Evolutionary conservation across 768 basidiomycete species (phyloP), one percentile per base, ranked within the genome.

Genomic region (Termitomyces eurrhizus): DNA sequence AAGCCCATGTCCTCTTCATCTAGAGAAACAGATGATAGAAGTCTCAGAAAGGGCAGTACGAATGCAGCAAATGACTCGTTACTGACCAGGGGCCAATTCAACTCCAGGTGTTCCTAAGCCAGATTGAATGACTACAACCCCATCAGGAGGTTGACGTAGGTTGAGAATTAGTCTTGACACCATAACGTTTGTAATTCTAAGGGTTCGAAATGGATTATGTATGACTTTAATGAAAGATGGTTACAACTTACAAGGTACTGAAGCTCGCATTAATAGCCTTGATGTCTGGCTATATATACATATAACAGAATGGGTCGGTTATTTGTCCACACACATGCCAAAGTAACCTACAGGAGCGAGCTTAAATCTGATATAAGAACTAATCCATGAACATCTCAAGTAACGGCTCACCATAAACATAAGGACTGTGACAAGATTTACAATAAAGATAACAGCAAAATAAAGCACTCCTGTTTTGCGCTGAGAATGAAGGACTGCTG

Each of bases 221-320:
- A 26, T 41, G 9, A 18, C 8, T 12, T 18, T 29, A 4, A n/a
- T 35, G 33, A 29, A 21, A 24, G 33, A n/a, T 45, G 37, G 21
- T 7, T 2, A n/a, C 42, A 4, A 52, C 73, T 59, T 56, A 75
- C 76, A 75, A 46, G 7, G 74, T 74, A 52, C 73, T 76, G 57
- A 77, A 75, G 61, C 75, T 75, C 14, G 75, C 76, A 45, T 74
- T 74, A 3, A 76, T 64, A 9, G 74, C 73, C 64, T 77, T 75
- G 37, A 76, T 64, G 57, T 77, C 73, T 1, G 70, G 66, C 72
- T 74, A 26, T 14, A 50, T 32, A 18, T 7, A 50, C 26, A 18
- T 7, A 16, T 0, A 35, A 4, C 7, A 35, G 7, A 14, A 5
- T 26, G 24, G 16, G n/a, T 36, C 1, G 29, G 41, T 55, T n/a